Conservation (phyloP, 148 eudicot genomes). For the Selenicereus undatus region DNA sequence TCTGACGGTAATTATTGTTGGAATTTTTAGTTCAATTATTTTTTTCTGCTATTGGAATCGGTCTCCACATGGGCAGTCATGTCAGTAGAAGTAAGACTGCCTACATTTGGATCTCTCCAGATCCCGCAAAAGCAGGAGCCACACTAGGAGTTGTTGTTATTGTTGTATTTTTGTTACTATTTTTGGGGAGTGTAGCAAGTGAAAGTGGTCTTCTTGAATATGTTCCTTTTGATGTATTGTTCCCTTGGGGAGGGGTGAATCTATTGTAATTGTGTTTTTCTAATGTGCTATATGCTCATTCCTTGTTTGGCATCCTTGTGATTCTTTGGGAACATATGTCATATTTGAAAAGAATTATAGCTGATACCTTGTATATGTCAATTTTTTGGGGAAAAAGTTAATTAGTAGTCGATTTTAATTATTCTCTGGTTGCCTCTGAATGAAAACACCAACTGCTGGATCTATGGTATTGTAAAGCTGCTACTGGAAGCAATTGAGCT, state of each 20-base stretch:
- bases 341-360: neutral
- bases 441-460: constrained; percentile 2
- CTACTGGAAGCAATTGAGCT: neutral
- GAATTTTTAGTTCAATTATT: neutral
- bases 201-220: neutral
- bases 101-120: too few species aligned
- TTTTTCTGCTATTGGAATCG: too few species aligned
- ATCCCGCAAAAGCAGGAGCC: too few species aligned
- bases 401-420: neutral
- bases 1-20: constrained; percentile 52
- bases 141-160: too few species aligned
- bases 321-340: neutral
- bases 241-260: neutral
- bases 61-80: too few species aligned
- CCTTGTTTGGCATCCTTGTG: neutral
- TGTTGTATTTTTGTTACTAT: neutral
- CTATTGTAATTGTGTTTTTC: neutral
- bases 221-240: neutral
- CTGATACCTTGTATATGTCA: too few species aligned
- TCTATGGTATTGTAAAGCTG: neutral
- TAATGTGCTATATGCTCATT: neutral
- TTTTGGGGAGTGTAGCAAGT: neutral
- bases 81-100: too few species aligned
- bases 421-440: neutral
- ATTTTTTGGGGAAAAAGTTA: neutral